phyloP scores from a whole-genome alignment of 2,329 filamentous ascomycete species.

The Fonsecaea erecta region DNA sequence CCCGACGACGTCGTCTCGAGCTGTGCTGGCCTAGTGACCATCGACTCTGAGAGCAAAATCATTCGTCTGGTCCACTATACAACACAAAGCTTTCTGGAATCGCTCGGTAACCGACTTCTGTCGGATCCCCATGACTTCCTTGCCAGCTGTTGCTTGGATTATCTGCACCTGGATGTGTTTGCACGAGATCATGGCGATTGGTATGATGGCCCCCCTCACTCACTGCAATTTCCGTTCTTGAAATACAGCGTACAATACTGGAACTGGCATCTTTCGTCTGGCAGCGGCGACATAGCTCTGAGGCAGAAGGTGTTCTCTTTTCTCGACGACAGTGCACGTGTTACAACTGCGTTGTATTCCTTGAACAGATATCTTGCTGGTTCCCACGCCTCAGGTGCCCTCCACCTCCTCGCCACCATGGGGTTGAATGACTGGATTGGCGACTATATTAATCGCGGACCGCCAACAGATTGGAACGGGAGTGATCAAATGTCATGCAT shows the following conservation, averaged over 20 bases:
- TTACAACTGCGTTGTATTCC: not conserved
- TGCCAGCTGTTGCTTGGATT: conserved; percentile 43
- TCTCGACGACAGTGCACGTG: not conserved
- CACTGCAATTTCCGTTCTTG: conserved; percentile 5
- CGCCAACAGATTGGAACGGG: not conserved
- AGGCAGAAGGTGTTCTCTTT: not conserved
- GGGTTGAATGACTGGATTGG: conserved; percentile 8
- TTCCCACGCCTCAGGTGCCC: too few relatives aligned
- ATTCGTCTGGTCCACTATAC: conserved; percentile 55
- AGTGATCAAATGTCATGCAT: not conserved
- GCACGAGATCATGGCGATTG: not conserved
- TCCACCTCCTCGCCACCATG: conserved; percentile 15
- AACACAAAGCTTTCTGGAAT: conserved; percentile 52
- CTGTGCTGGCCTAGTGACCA: conserved; percentile 51
- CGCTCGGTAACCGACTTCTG: conserved; percentile 42
- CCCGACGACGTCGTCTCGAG: conserved; percentile 41
- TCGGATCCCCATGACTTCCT: conserved; percentile 41
- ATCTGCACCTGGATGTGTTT: conserved; percentile 45
- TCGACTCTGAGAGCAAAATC: conserved; percentile 47
- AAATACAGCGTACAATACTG: conserved; percentile 3
- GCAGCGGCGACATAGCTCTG: not conserved
- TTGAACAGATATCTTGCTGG: too few relatives aligned
- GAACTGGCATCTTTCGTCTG: not conserved
- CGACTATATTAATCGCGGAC: conserved; percentile 11
- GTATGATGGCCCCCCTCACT: not conserved